phyloP scores from a whole-genome alignment of 371 early-diverging fungal genomes.

The Furculomyces boomerangus region DNA sequence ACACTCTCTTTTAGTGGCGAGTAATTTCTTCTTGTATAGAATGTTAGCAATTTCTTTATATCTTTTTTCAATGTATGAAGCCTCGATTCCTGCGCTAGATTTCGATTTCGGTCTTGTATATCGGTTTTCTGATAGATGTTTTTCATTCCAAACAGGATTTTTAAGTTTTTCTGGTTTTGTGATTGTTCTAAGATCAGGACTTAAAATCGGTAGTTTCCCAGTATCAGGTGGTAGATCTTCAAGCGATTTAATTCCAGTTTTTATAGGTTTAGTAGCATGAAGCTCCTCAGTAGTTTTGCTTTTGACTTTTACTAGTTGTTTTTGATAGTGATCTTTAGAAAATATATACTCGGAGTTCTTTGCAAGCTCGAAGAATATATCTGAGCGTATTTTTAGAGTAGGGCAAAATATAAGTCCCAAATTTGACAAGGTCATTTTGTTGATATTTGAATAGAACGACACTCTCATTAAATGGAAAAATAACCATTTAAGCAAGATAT shows the following conservation, averaged over 20 bases:
- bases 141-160: too few relatives aligned
- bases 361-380: not conserved
- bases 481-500: constrained; percentile 41
- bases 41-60: too few relatives aligned
- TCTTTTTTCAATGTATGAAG: too few relatives aligned
- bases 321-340: not conserved
- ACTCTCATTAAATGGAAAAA: constrained; percentile 61
- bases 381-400: constrained; percentile 23
- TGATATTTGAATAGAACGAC: constrained; percentile 56
- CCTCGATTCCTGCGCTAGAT: too few relatives aligned
- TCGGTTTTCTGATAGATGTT: too few relatives aligned
- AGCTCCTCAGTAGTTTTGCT: not conserved
- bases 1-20: too few relatives aligned
- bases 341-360: constrained; percentile 1
- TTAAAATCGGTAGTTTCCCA: not conserved
- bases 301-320: not conserved
- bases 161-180: too few relatives aligned
- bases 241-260: not conserved
- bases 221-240: not conserved
- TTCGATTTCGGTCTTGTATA: too few relatives aligned
- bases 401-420: constrained; percentile 75
- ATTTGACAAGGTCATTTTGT: constrained; percentile 73
- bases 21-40: too few relatives aligned
- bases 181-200: not conserved
- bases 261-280: not conserved